Evolutionary conservation across 2,329 filamentous ascomycete species (phyloP).

Genomic region (Xylariaceae sp.): DNA sequence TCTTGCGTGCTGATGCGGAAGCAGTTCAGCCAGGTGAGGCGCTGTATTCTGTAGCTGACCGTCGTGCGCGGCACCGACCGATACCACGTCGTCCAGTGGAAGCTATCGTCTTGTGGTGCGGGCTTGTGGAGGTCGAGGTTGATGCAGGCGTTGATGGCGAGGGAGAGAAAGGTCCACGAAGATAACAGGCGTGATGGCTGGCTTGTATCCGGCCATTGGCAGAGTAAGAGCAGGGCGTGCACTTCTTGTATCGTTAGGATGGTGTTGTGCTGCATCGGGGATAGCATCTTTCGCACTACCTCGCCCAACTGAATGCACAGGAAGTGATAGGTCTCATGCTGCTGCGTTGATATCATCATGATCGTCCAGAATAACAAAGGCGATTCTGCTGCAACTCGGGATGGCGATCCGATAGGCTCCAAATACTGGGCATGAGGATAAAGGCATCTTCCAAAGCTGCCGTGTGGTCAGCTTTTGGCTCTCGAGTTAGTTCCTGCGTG

Average conservation of each 20-base stretch:
- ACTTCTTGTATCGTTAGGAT: slow-evolving; percentile 10
- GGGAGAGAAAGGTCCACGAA: slow-evolving; percentile 9
- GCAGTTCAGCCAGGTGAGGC: slow-evolving; percentile 10
- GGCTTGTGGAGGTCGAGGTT: slow-evolving; percentile 4
- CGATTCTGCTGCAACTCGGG: slow-evolving; percentile 1
- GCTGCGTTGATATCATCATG: slow-evolving; percentile 6
- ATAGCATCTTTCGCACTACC: slow-evolving; percentile 1
- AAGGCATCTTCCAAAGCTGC: slow-evolving; percentile 8
- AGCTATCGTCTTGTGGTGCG: background rate
- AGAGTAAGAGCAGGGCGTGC: slow-evolving; percentile 10
- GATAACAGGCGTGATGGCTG: slow-evolving; percentile 3
- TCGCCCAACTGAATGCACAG: slow-evolving; percentile 1
- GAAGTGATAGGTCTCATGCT: slow-evolving; percentile 3
- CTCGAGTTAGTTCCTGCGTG: background rate
- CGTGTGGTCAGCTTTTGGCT: too few relatives aligned
- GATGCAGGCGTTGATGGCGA: slow-evolving; percentile 11
- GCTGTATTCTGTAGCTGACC: slow-evolving; percentile 3
- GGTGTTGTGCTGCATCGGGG: slow-evolving; percentile 5
- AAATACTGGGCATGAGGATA: slow-evolving; percentile 6
- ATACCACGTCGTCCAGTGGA: background rate
- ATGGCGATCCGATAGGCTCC: slow-evolving; percentile 5
- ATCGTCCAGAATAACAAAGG: slow-evolving; percentile 12
- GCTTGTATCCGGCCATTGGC: slow-evolving; percentile 7
- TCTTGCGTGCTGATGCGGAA: slow-evolving; percentile 8
- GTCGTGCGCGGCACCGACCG: background rate